phyloP scores from a whole-genome alignment of 2,329 filamentous ascomycete species.

The Aureobasidium vineae region DNA sequence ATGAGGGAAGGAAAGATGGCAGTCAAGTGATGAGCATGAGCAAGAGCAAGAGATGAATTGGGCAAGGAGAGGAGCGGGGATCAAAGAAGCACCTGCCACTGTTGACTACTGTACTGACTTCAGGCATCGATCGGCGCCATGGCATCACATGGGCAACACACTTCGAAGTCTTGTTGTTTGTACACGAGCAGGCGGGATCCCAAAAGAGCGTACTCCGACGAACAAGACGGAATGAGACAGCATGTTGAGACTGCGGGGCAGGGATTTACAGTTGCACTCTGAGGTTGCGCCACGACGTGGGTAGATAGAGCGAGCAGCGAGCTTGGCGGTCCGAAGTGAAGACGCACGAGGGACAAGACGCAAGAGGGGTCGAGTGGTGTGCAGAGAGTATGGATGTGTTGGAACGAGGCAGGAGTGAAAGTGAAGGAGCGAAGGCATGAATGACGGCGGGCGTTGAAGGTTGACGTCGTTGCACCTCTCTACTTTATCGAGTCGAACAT shows the following conservation, averaged over 20 bases:
- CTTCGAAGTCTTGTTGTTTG: neutral
- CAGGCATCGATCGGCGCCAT: neutral
- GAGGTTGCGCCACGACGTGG: conserved; percentile 16
- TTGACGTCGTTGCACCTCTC: conserved; percentile 8
- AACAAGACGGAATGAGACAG: conserved; percentile 20
- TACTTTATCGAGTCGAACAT: neutral
- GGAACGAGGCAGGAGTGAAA: neutral
- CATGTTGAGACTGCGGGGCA: conserved; percentile 7
- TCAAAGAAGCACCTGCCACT: neutral
- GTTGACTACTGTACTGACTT: neutral
- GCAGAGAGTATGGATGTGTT: neutral
- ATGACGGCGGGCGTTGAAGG: neutral
- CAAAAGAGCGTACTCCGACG: conserved; percentile 1
- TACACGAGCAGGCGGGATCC: neutral
- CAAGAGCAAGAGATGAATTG: neutral
- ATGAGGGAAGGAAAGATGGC: neutral
- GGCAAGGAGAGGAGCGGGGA: conserved; percentile 3
- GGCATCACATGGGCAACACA: conserved; percentile 16
- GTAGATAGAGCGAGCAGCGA: conserved; percentile 3
- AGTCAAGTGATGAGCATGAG: neutral
- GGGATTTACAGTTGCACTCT: conserved; percentile 23
- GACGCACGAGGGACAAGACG: neutral
- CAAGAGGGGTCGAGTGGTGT: neutral
- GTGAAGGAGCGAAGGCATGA: neutral
- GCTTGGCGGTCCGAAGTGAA: neutral